Evolutionary conservation across 2,329 filamentous ascomycete species (phyloP).

Genomic region (Lasiodiplodia gonubiensis): DNA sequence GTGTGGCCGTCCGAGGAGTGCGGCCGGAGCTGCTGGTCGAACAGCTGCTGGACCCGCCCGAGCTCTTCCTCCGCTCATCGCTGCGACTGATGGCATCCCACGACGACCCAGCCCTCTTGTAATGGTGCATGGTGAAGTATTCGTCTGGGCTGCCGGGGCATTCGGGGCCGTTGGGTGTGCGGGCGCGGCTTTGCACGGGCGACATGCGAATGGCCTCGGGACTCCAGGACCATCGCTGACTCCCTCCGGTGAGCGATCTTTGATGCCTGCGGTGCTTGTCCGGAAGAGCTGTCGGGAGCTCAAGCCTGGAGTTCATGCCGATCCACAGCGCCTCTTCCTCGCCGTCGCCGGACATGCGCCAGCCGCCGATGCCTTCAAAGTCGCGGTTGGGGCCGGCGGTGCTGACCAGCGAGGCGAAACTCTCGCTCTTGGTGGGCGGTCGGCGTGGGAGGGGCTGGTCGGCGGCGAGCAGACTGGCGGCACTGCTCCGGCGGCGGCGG

Average conservation of each 20-base stretch:
- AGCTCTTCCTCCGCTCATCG: constrained; percentile 24
- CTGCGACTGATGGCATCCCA: constrained; percentile 17
- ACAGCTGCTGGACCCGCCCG: constrained; percentile 24
- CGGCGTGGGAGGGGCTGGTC: constrained; percentile 27
- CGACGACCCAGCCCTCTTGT: constrained; percentile 9
- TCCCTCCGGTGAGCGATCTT: constrained; percentile 42
- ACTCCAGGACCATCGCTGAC: constrained; percentile 36
- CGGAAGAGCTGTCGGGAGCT: constrained; percentile 43
- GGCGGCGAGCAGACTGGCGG: constrained; percentile 28
- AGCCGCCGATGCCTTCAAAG: constrained; percentile 53
- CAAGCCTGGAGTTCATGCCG: constrained; percentile 50
- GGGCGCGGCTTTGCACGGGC: constrained; percentile 35
- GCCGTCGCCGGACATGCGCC: constrained; percentile 44
- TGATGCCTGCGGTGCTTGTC: constrained; percentile 36
- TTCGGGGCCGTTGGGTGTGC: constrained; percentile 17
- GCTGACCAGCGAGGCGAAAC: constrained; percentile 43
- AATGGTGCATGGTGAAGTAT: constrained; percentile 29
- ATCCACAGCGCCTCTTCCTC: constrained; percentile 54
- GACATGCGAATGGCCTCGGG: constrained; percentile 46
- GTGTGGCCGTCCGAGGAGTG: constrained; percentile 17
- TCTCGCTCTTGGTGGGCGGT: constrained; percentile 41
- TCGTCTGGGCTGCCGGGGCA: constrained; percentile 26
- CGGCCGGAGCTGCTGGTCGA: constrained; percentile 27
- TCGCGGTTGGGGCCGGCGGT: constrained; percentile 44
- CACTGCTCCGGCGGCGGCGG: constrained; percentile 27